These are phyloP conservation scores for Mentha longifolia DNA, from an alignment of 257 asterid genomes.

Conservation along the genomic window DNA sequence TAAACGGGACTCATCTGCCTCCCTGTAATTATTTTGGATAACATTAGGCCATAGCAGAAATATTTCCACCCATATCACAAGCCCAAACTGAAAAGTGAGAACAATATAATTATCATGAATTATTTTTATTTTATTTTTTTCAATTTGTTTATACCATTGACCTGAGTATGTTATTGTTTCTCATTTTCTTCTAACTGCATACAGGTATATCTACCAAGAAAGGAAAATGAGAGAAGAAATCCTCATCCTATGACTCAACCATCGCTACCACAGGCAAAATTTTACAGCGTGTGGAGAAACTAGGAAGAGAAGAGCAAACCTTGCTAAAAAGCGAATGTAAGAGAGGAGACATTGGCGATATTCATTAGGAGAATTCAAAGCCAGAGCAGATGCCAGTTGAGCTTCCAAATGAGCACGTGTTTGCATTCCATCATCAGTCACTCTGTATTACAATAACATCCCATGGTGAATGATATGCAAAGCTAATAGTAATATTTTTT, in stretches of 20 bases:
- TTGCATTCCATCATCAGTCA: constrained; percentile 91
- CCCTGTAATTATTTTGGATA: constrained; percentile 56
- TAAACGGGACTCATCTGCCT: constrained; percentile 87
- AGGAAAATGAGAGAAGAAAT: neutral
- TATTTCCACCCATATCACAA: neutral
- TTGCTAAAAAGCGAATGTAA: constrained; percentile 80
- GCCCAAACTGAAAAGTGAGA: neutral
- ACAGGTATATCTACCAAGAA: neutral
- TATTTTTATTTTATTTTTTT: neutral
- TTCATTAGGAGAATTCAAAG: constrained; percentile 86
- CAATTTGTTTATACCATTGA: neutral
- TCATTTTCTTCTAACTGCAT: neutral
- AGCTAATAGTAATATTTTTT: neutral
- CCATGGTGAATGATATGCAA: constrained; percentile 27
- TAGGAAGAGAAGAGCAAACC: constrained; percentile 53
- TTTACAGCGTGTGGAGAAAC: constrained; percentile 3
- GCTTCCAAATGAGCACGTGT: constrained; percentile 98
- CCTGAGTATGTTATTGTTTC: neutral
- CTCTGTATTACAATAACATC: constrained; percentile 56
- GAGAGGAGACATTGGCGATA: constrained; percentile 91
- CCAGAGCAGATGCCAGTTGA: constrained; percentile 90
- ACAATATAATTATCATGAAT: neutral
- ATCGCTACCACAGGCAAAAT: neutral
- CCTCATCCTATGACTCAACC: neutral
- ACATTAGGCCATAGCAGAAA: constrained; percentile 19